Conservation (phyloP, 306 rosid genomes). For the Quercus bicolor region DNA sequence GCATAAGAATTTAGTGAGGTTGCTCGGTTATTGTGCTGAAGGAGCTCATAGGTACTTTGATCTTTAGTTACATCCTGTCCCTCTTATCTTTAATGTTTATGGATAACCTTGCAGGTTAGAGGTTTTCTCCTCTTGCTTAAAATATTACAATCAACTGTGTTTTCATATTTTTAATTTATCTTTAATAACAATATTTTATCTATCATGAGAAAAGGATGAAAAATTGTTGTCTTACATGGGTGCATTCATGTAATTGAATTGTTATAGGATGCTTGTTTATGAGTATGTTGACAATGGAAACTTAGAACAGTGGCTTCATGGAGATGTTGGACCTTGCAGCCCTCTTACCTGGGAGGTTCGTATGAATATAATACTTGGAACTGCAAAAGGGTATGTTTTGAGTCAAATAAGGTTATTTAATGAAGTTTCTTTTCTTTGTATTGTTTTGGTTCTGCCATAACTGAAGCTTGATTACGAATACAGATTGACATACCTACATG, state of each 20-base stretch:
- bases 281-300: conserved; percentile 62
- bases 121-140: background rate
- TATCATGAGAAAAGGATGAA: too few species aligned
- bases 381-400: conserved; percentile 52
- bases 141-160: background rate
- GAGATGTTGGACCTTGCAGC: conserved; percentile 49
- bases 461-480: background rate
- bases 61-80: background rate
- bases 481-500: conserved; percentile 59
- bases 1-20: conserved; percentile 61
- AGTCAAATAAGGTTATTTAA: background rate
- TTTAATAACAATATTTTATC: background rate
- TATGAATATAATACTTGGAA: conserved; percentile 53
- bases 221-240: too few species aligned
- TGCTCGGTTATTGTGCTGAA: conserved; percentile 66
- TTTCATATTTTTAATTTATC: background rate
- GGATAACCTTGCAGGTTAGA: background rate
- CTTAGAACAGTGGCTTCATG: conserved; percentile 68
- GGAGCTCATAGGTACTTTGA: conserved; percentile 51
- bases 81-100: background rate
- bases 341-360: conserved; percentile 62
- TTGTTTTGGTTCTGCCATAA: background rate
- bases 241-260: background rate
- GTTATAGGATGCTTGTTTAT: conserved; percentile 56
- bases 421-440: background rate